Conservation (phyloP, 2,329 filamentous ascomycete genomes). For the Cercospora sp. region DNA sequence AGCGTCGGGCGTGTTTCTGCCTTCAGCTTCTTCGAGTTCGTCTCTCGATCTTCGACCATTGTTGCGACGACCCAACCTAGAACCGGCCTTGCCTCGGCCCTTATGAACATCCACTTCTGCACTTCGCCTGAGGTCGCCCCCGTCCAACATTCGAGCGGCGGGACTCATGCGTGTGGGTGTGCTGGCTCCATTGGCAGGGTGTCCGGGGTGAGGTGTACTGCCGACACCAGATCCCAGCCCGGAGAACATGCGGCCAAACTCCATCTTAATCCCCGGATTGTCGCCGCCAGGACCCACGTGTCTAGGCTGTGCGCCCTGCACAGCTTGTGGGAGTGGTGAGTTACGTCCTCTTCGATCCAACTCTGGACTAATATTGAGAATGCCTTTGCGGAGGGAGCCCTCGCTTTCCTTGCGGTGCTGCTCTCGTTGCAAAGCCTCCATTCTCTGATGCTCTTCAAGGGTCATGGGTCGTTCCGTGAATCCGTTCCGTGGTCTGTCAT, state of each 20-base stretch:
- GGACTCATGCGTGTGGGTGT: constrained; percentile 51
- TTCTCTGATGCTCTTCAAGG: constrained; percentile 42
- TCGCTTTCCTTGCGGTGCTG: constrained; percentile 48
- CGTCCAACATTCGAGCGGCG: constrained; percentile 35
- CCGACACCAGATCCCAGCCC: constrained; percentile 77
- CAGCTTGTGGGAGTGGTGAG: constrained; percentile 87
- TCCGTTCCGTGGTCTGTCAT: constrained; percentile 30
- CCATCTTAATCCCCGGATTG: constrained; percentile 81
- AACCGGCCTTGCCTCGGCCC: constrained; percentile 43
- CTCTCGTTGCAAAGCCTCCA: constrained; percentile 51
- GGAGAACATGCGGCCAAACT: constrained; percentile 92
- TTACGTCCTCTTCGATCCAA: constrained; percentile 78
- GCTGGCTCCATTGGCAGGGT: constrained; percentile 52
- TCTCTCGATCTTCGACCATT: constrained; percentile 68
- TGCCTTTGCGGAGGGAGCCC: constrained; percentile 54
- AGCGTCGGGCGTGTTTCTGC: constrained; percentile 34
- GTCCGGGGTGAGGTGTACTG: constrained; percentile 48
- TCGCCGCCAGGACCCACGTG: constrained; percentile 76
- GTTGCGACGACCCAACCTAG: constrained; percentile 54
- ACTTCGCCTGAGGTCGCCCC: constrained; percentile 30
- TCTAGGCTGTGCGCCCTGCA: constrained; percentile 85
- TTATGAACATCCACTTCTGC: constrained; percentile 30
- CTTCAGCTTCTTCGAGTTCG: constrained; percentile 65
- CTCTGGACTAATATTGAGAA: constrained; percentile 72
- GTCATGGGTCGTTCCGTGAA: constrained; percentile 42